phyloP scores from a whole-genome alignment of 2,329 filamentous ascomycete species.

The Lithohypha guttulata region DNA sequence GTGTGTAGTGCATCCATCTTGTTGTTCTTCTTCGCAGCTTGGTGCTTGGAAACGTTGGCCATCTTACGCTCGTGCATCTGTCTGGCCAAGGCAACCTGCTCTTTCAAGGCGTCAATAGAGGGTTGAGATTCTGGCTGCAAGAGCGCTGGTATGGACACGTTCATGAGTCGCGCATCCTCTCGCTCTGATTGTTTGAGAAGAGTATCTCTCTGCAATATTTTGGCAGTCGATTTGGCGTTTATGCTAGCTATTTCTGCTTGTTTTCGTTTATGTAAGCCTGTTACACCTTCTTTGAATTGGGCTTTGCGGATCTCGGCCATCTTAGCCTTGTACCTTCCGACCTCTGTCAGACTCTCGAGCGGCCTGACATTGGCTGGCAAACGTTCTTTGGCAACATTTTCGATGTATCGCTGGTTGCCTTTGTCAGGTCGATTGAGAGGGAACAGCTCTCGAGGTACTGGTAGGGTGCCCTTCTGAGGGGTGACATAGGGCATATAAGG shows the following conservation, averaged over 20 bases:
- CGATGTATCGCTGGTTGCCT: constrained; percentile 40
- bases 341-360: constrained; percentile 28
- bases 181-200: constrained; percentile 55
- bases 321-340: constrained; percentile 51
- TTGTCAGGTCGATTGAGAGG: constrained; percentile 51
- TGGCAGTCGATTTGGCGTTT: constrained; percentile 34
- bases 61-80: constrained; percentile 28
- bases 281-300: constrained; percentile 62
- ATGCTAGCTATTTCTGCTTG: constrained; percentile 31
- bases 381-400: constrained; percentile 48
- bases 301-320: constrained; percentile 62
- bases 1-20: constrained; percentile 66
- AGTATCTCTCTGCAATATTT: constrained; percentile 40
- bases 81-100: constrained; percentile 26
- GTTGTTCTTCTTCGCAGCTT: constrained; percentile 44
- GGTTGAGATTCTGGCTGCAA: constrained; percentile 37
- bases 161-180: constrained; percentile 67
- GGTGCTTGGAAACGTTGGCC: constrained; percentile 32
- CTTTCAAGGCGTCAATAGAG: constrained; percentile 11
- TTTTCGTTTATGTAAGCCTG: constrained; percentile 59
- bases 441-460: constrained; percentile 74
- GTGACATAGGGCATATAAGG: constrained; percentile 31
- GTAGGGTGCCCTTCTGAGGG: constrained; percentile 60
- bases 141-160: constrained; percentile 49
- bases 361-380: constrained; percentile 16